Evolutionary conservation across 1,139 yeast genomes (phyloP).

Genomic region (Saccharomycopsis phalli): DNA sequence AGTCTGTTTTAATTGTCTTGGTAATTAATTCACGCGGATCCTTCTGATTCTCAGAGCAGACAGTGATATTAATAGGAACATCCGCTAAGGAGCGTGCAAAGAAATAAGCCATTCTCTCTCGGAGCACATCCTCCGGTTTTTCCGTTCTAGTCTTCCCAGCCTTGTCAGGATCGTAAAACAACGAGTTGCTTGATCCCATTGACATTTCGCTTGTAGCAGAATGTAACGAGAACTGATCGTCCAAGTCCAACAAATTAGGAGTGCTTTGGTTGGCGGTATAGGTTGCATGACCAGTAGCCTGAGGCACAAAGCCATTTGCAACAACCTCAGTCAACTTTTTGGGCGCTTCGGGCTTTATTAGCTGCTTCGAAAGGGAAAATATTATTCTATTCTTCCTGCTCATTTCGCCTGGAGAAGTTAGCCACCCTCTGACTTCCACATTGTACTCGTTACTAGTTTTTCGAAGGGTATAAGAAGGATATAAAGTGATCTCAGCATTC

Average conservation of each 20-base stretch:
- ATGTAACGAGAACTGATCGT: slow-evolving; percentile 11
- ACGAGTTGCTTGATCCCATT: not conserved
- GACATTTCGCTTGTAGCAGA: slow-evolving; percentile 10
- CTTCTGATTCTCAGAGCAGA: slow-evolving; percentile 37
- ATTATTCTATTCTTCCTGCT: slow-evolving; percentile 63
- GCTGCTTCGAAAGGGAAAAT: slow-evolving; percentile 59
- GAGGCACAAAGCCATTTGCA: slow-evolving; percentile 16
- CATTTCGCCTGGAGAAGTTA: slow-evolving; percentile 62
- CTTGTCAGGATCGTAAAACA: slow-evolving; percentile 21
- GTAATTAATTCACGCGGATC: slow-evolving; percentile 25
- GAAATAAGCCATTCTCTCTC: slow-evolving; percentile 50
- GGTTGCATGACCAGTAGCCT: slow-evolving; percentile 18
- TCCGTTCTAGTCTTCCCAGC: slow-evolving; percentile 21
- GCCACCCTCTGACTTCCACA: slow-evolving; percentile 67
- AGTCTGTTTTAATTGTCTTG: slow-evolving; percentile 37
- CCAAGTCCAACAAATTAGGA: slow-evolving; percentile 23
- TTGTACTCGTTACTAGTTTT: slow-evolving; percentile 31
- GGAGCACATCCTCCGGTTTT: slow-evolving; percentile 34
- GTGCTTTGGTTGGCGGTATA: slow-evolving; percentile 17
- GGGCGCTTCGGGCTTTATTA: slow-evolving; percentile 38
- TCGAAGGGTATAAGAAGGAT: slow-evolving; percentile 56
- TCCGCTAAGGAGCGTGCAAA: slow-evolving; percentile 50
- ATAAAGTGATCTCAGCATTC: slow-evolving; percentile 26
- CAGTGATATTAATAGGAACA: slow-evolving; percentile 40
- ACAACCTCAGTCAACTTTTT: slow-evolving; percentile 25